Conservation (phyloP, 2,329 filamentous ascomycete species). For the Venturia aucupariae region DNA sequence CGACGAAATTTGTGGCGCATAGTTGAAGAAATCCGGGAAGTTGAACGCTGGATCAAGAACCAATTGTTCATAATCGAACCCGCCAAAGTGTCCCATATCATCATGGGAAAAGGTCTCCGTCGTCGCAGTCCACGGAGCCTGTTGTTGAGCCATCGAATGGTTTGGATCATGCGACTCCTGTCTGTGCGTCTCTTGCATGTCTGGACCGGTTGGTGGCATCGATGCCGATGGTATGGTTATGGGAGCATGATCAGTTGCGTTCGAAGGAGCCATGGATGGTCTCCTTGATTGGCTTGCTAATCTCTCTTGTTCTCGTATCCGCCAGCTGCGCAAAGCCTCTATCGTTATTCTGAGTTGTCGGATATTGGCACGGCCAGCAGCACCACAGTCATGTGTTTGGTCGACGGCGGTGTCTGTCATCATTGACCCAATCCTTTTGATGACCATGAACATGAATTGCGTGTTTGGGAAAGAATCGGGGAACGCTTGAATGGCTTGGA, state of each 20-base stretch:
- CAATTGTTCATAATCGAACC: neutral
- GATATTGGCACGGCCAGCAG: neutral
- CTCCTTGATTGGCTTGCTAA: neutral
- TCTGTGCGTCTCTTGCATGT: neutral
- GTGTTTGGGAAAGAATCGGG: neutral
- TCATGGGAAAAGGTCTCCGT: neutral
- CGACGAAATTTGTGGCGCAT: neutral
- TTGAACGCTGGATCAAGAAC: neutral
- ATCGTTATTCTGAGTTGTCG: neutral
- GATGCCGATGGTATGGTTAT: neutral
- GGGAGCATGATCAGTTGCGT: neutral
- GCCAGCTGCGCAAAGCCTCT: neutral
- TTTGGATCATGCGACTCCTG: neutral
- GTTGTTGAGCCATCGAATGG: neutral
- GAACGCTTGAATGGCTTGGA: neutral
- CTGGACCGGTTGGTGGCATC: neutral
- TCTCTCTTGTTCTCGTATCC: neutral
- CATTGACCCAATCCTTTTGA: neutral
- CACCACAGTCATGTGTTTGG: neutral
- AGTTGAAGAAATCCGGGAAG: neutral
- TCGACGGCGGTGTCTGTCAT: neutral
- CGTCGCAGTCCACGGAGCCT: neutral
- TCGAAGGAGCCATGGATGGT: neutral
- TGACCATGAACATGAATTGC: neutral
- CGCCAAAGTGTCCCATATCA: neutral